Evolutionary conservation across 2,329 filamentous ascomycete species (phyloP), one percentile per base, ranked within the genome.

Genomic region (Cladobotryum protrusum): DNA sequence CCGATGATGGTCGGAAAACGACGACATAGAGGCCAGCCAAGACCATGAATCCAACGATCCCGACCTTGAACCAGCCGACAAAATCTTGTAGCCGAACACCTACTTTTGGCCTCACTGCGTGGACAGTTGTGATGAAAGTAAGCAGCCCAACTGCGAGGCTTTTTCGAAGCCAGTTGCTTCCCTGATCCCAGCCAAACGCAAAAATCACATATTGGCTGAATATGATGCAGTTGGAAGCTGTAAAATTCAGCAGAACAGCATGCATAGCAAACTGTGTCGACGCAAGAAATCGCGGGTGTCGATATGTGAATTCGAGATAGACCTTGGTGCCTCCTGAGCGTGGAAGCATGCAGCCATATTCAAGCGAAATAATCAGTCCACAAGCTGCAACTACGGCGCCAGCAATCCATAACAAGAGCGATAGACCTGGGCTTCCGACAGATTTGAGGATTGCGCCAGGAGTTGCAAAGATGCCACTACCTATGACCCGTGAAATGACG

Each of bases 401-500:
- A 0, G 80, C 63, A 0, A 84, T 49, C 85, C 85, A 88, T 3
- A 88, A 64, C 1, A 75, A 55, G 2, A 88, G 64, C 0, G 82
- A 75, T 2, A 87, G 66, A 0, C 83, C 84, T 0, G 84, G 73
- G 49, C 83, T 88, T 1, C 86, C 86, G 2, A 82, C 80, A 0
- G 80, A 77, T 35, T 79, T 76, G 3, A 86, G 72, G 45, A 89
- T 86, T 4, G 82, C 75, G 0, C 81, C 84, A 0, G 83, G 85
- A 0, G 83, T 87, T 1, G 85, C 83, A 59, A 88, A 89, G 55
- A 89, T 86, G 20, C 84, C 85, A 58, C 77, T 83, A 12, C 84
- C 84, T 29, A 87, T 82, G 5, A 87, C 82, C 12, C 83, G 75
- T 1, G 81, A 85, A 20, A 87, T 82, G 7, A 85, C 80, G 17